A percentile compares a stretch with the other conserved stretches of the same genome.
Conservation (phyloP, 192 early-diverging fungal genomes). For the Kappamyces sp. region DNA sequence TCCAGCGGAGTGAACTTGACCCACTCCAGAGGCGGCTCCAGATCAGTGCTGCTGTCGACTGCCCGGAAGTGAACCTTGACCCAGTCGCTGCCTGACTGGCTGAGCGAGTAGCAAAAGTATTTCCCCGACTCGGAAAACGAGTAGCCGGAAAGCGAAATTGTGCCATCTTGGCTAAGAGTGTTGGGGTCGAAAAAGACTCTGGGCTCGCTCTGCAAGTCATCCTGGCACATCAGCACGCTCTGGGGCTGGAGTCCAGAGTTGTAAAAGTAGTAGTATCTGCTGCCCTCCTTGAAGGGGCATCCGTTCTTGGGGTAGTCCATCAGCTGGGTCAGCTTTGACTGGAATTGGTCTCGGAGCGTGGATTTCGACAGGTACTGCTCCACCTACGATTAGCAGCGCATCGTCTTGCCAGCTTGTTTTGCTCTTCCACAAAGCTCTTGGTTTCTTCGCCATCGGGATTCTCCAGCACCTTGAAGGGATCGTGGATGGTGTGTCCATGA, state of each 20-base stretch:
- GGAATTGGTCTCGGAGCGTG: constrained; percentile 24
- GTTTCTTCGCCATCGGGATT: constrained; percentile 59
- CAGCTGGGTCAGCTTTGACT: constrained; percentile 43
- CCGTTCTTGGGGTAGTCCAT: constrained; percentile 54
- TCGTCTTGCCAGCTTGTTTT: constrained; percentile 45
- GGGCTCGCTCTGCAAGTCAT: constrained; percentile 33
- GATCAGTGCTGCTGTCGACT: constrained; percentile 29
- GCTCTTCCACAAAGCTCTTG: constrained; percentile 56
- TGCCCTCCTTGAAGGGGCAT: constrained; percentile 49
- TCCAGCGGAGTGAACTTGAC: constrained; percentile 51
- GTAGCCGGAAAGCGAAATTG: constrained; percentile 40
- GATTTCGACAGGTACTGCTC: constrained; percentile 35
- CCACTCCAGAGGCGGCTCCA: constrained; percentile 32
- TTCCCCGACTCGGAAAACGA: constrained; percentile 53
- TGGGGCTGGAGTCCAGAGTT: constrained; percentile 60
- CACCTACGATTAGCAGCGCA: no score
- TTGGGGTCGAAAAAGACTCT: constrained; percentile 52
- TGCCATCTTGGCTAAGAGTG: constrained; percentile 52
- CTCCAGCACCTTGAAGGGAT: constrained; percentile 65
- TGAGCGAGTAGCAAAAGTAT: constrained; percentile 53
- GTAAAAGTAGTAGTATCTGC: constrained; percentile 60
- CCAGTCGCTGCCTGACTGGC: constrained; percentile 61
- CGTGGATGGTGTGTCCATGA: constrained; percentile 32
- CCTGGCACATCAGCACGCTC: constrained; percentile 49
- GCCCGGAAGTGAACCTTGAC: constrained; percentile 48